These are phyloP conservation scores for Extremus antarcticus DNA, from an alignment of 495 filamentous ascomycete species.

Conservation along the genomic window DNA sequence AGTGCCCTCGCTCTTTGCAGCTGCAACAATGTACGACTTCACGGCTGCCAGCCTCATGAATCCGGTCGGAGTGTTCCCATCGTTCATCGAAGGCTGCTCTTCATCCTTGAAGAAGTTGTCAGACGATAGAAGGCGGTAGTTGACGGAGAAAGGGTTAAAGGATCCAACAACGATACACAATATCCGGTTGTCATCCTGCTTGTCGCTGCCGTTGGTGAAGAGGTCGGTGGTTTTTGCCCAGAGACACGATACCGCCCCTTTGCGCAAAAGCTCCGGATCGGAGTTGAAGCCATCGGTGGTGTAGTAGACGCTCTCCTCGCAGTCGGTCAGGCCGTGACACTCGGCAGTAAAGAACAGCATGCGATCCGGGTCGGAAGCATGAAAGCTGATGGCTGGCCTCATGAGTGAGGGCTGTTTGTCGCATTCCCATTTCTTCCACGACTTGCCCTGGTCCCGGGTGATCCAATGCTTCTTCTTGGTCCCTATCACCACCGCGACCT, in stretches of 20 bases:
- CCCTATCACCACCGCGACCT: conserved; percentile 69
- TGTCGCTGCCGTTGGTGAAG: conserved; percentile 54
- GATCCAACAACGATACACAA: conserved; percentile 69
- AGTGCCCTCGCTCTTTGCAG: conserved; percentile 64
- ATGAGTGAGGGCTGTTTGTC: conserved; percentile 38
- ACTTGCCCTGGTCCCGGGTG: conserved; percentile 67
- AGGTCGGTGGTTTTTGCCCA: conserved; percentile 68
- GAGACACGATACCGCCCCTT: conserved; percentile 58
- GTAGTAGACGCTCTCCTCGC: conserved; percentile 50
- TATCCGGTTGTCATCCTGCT: conserved; percentile 51
- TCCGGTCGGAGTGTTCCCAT: conserved; percentile 58
- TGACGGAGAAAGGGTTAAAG: conserved; percentile 47
- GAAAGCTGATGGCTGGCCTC: conserved; percentile 52
- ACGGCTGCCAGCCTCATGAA: conserved; percentile 66
- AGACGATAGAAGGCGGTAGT: conserved; percentile 66
- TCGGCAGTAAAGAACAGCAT: conserved; percentile 60
- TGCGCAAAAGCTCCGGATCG: conserved; percentile 47
- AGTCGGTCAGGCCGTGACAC: conserved; percentile 39
- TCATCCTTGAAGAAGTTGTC: conserved; percentile 39
- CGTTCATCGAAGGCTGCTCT: conserved; percentile 60
- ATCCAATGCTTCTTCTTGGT: conserved; percentile 57
- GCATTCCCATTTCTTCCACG: conserved; percentile 63
- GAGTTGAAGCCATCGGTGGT: conserved; percentile 74
- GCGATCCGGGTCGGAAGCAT: conserved; percentile 67
- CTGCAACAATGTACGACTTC: conserved; percentile 76